Evolutionary conservation across 495 filamentous ascomycete species (phyloP).

Genomic region (Penicillium cataractarum): DNA sequence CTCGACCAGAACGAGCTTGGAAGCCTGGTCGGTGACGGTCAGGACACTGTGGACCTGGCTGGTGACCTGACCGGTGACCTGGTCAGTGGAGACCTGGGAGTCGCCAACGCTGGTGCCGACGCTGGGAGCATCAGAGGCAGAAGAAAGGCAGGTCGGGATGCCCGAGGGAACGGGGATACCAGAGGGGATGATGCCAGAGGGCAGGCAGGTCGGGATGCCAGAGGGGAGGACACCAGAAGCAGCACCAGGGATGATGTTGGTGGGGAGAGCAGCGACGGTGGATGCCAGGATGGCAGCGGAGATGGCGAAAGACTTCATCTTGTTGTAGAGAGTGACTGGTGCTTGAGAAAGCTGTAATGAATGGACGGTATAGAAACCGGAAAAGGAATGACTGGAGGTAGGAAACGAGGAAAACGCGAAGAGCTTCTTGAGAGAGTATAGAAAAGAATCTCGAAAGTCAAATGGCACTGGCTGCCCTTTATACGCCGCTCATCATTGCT

Average conservation of each 20-base stretch:
- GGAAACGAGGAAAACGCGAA: constrained; percentile 18
- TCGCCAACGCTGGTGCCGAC: not conserved
- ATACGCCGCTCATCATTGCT: constrained; percentile 19
- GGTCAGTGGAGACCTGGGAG: constrained; percentile 2
- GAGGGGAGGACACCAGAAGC: constrained; percentile 16
- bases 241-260: constrained; percentile 20
- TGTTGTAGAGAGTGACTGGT: constrained; percentile 26
- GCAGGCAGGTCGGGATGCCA: constrained; percentile 20
- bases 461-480: constrained; percentile 17
- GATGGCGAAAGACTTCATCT: constrained; percentile 33
- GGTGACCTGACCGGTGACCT: not conserved
- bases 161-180: constrained; percentile 15
- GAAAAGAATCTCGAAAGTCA: constrained; percentile 16
- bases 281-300: constrained; percentile 29
- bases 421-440: constrained; percentile 22
- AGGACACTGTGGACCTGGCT: constrained; percentile 19
- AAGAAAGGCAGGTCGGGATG: constrained; percentile 18
- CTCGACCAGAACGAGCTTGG: constrained; percentile 25
- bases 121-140: not conserved
- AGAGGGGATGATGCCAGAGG: constrained; percentile 21
- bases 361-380: constrained; percentile 34
- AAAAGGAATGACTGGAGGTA: constrained; percentile 28
- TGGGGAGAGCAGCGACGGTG: constrained; percentile 28
- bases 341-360: constrained; percentile 26
- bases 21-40: constrained; percentile 26